These are phyloP conservation scores for Sindora glabra DNA, from an alignment of 306 rosid species.

Conservation along the genomic window DNA sequence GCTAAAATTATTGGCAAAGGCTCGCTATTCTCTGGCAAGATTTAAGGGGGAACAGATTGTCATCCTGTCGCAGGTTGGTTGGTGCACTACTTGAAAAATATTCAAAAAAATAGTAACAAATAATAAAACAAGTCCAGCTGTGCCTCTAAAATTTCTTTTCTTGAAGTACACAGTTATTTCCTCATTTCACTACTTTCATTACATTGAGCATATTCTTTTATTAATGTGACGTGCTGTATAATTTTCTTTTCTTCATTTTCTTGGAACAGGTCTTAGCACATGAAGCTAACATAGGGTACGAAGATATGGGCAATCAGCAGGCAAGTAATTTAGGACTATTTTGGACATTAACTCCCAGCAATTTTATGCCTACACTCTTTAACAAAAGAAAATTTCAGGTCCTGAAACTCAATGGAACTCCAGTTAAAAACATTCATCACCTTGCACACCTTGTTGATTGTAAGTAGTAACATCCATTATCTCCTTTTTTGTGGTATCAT, in stretches of 20 bases:
- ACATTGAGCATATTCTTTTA: neutral
- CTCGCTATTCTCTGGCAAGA: constrained; percentile 80
- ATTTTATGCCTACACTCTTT: neutral
- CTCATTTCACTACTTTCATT: neutral
- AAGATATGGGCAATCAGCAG: constrained; percentile 94
- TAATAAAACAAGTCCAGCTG: too few relatives aligned
- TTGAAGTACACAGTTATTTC: too few relatives aligned
- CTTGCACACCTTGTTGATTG: constrained; percentile 84
- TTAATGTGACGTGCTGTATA: neutral
- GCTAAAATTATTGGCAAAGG: constrained; percentile 80
- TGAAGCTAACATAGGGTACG: constrained; percentile 88
- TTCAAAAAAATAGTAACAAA: neutral
- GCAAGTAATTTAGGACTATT: constrained; percentile 29
- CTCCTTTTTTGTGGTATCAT: neutral
- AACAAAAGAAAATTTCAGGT: constrained; percentile 45
- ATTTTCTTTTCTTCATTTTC: neutral
- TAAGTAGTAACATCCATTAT: constrained; percentile 30
- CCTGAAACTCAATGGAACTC: constrained; percentile 70
- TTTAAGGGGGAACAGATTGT: constrained; percentile 93
- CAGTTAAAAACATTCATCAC: constrained; percentile 75
- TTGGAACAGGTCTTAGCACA: constrained; percentile 68
- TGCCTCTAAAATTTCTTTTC: too few relatives aligned
- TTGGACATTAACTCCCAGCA: neutral
- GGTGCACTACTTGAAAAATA: constrained; percentile 11
- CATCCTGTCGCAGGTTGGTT: constrained; percentile 79